Evolutionary conservation across 1,284 basidiomycete species (phyloP).

Genomic region (Austroboletus novae-zelandiae): DNA sequence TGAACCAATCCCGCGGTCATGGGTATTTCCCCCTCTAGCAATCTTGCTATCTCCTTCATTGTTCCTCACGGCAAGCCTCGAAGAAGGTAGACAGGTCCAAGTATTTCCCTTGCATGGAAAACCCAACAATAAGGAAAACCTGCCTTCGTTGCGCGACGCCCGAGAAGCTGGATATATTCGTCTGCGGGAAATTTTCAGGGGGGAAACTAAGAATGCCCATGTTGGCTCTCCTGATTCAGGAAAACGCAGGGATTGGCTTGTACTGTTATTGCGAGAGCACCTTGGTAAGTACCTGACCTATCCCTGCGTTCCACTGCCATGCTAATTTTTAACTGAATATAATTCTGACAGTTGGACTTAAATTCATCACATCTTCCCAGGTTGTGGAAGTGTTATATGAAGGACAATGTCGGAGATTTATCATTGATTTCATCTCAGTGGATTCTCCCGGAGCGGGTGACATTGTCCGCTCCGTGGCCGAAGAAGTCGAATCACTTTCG

Average conservation of each 20-base stretch:
- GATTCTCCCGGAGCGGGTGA: conserved; percentile 28
- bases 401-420: conserved; percentile 52
- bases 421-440: conserved; percentile 48
- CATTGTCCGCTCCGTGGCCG: conserved; percentile 36
- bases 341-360: conserved; percentile 59
- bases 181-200: conserved; percentile 44
- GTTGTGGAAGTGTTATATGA: conserved; percentile 65
- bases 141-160: conserved; percentile 49
- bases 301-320: conserved; percentile 5
- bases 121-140: conserved; percentile 33
- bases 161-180: conserved; percentile 51
- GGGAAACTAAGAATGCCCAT: conserved; percentile 11
- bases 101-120: conserved; percentile 49
- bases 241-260: conserved; percentile 64
- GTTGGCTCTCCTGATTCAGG: conserved; percentile 26
- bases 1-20: conserved; percentile 18
- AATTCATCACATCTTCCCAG: conserved; percentile 65
- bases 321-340: conserved; percentile 11
- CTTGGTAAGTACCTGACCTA: conserved; percentile 44
- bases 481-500: conserved; percentile 42
- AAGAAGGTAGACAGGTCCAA: conserved; percentile 44
- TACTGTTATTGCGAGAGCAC: conserved; percentile 57
- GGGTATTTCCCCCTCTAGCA: conserved; percentile 36
- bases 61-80: conserved; percentile 56
- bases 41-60: conserved; percentile 54